These are phyloP conservation scores for Neurospora sp. DNA, from an alignment of 495 filamentous ascomycete genomes.

Conservation along the genomic window DNA sequence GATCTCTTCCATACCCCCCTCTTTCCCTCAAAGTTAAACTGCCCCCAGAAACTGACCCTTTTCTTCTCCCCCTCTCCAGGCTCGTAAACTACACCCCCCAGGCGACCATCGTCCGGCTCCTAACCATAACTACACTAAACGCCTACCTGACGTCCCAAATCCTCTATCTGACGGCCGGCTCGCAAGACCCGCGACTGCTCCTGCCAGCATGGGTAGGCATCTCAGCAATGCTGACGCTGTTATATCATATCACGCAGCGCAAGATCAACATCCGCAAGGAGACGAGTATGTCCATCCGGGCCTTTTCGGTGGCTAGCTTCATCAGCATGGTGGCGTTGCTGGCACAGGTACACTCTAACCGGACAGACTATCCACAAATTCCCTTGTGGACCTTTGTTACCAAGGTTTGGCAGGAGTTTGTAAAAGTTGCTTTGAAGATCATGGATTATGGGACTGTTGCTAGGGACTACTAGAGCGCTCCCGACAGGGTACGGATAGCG, in stretches of 20 bases:
- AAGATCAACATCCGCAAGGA: slow-evolving; percentile 75
- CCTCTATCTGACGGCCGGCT: slow-evolving; percentile 64
- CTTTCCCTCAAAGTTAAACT: not conserved
- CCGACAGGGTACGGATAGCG: not conserved
- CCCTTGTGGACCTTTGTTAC: slow-evolving; percentile 48
- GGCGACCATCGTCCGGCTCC: slow-evolving; percentile 73
- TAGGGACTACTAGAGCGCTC: slow-evolving; percentile 8
- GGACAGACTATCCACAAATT: slow-evolving; percentile 52
- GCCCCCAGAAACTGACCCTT: not conserved
- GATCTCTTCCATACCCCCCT: slow-evolving; percentile 6
- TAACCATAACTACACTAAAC: slow-evolving; percentile 69
- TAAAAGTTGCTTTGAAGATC: slow-evolving; percentile 11
- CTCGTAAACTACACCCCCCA: slow-evolving; percentile 80
- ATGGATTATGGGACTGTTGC: slow-evolving; percentile 22
- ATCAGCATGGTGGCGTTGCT: slow-evolving; percentile 63
- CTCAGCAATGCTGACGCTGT: slow-evolving; percentile 65
- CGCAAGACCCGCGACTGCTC: slow-evolving; percentile 66
- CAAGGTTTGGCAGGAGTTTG: slow-evolving; percentile 30
- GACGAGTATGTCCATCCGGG: slow-evolving; percentile 63
- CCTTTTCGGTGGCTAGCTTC: slow-evolving; percentile 67
- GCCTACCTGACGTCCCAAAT: slow-evolving; percentile 75
- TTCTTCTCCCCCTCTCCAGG: slow-evolving; percentile 29
- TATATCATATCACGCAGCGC: slow-evolving; percentile 74
- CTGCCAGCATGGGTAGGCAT: slow-evolving; percentile 81
- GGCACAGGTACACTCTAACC: slow-evolving; percentile 56